Conservation (phyloP, 257 asterid genomes). For the Plantago ovata region DNA sequence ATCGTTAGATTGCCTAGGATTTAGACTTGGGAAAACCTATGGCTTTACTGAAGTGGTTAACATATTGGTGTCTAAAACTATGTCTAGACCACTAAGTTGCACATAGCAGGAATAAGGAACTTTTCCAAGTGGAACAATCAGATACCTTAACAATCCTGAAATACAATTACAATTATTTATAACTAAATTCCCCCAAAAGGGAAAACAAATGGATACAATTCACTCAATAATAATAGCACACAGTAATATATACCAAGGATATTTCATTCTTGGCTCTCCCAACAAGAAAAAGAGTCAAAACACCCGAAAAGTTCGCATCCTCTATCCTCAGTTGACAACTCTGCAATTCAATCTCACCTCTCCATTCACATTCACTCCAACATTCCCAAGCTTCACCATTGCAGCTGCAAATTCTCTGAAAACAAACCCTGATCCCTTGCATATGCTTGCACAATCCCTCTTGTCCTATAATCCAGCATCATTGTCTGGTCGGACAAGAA, state of each 20-base stretch:
- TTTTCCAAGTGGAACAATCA: too few species aligned
- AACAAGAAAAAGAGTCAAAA: conserved; percentile 1
- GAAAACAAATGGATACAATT: neutral
- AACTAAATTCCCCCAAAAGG: neutral
- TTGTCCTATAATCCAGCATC: conserved; percentile 44
- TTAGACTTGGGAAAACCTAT: too few species aligned
- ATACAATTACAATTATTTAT: neutral
- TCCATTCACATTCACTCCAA: conserved; percentile 50
- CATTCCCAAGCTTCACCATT: conserved; percentile 62
- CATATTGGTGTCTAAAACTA: too few species aligned
- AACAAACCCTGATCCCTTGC: conserved; percentile 48
- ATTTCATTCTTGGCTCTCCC: conserved; percentile 6
- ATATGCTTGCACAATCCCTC: conserved; percentile 51
- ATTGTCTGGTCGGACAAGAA: conserved; percentile 62
- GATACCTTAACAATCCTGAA: too few species aligned
- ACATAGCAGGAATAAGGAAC: too few species aligned
- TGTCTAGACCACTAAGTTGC: too few species aligned
- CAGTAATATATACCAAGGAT: neutral
- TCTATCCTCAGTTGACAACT: conserved; percentile 34
- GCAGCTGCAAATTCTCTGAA: conserved; percentile 52
- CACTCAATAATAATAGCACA: conserved; percentile 1
- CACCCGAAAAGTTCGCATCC: neutral
- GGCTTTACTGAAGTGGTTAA: too few species aligned
- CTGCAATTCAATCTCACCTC: conserved; percentile 63
- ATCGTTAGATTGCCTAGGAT: too few species aligned